Conservation (phyloP, 2,329 filamentous ascomycete species). For the Xylaria sp. region DNA sequence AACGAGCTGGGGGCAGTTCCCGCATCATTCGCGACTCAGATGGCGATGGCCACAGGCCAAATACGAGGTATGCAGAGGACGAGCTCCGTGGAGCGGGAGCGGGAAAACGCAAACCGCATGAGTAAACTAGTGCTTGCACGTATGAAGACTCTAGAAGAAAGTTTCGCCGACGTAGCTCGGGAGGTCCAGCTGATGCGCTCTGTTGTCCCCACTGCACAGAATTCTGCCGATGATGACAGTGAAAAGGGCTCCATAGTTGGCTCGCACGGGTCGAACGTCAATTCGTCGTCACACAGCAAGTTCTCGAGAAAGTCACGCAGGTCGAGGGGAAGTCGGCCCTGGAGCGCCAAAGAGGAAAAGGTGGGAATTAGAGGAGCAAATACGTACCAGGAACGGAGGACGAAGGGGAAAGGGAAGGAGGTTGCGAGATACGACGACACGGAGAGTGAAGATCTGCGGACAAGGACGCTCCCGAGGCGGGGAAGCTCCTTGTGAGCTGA, state of each 20-base stretch:
- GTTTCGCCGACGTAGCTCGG: slow-evolving; percentile 85
- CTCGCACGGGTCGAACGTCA: slow-evolving; percentile 13
- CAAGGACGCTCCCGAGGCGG: slow-evolving; percentile 48
- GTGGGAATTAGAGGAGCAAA: slow-evolving; percentile 38
- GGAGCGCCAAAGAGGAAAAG: slow-evolving; percentile 57
- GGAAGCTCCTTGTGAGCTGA: slow-evolving; percentile 57
- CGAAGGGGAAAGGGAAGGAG: slow-evolving; percentile 63
- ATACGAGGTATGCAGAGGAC: slow-evolving; percentile 57
- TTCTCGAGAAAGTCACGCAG: slow-evolving; percentile 14
- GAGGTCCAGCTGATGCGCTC: slow-evolving; percentile 76
- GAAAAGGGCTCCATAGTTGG: slow-evolving; percentile 22
- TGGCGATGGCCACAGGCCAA: slow-evolving; percentile 76
- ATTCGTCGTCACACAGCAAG: slow-evolving; percentile 15
- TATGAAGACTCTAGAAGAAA: slow-evolving; percentile 94
- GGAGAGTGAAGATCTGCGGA: slow-evolving; percentile 48
- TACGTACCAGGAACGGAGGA: slow-evolving; percentile 45
- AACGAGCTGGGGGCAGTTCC: slow-evolving; percentile 73
- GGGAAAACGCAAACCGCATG: slow-evolving; percentile 72
- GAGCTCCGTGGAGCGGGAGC: slow-evolving; percentile 50
- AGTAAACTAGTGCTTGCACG: slow-evolving; percentile 83
- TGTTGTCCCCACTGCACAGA: slow-evolving; percentile 60
- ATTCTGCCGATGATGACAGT: slow-evolving; percentile 61
- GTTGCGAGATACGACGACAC: slow-evolving; percentile 52
- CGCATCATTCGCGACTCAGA: slow-evolving; percentile 83
- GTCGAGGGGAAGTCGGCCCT: slow-evolving; percentile 50